Conservation (phyloP, 163 green algal species). For the Scenedesmus sp. region DNA sequence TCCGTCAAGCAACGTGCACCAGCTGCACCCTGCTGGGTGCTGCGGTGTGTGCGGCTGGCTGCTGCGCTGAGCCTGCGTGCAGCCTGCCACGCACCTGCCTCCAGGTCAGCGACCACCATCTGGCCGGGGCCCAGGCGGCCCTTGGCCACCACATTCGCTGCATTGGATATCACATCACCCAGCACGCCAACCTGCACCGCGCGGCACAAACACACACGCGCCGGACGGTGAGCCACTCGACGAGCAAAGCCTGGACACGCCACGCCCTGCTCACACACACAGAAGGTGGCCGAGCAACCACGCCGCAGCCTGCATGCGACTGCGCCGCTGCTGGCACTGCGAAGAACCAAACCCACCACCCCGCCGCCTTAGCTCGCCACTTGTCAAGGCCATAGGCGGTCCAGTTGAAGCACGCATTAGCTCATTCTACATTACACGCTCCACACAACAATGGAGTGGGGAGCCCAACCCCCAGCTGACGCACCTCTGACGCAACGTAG, state of each 20-base stretch:
- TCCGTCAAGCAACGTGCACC: neutral
- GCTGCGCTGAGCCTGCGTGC: constrained; percentile 8
- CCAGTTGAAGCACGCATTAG: too few relatives aligned
- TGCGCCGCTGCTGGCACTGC: too few relatives aligned
- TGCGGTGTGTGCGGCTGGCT: neutral
- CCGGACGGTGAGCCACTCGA: neutral
- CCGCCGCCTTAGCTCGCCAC: neutral
- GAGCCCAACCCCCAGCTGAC: too few relatives aligned
- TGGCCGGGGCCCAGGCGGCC: constrained; percentile 97
- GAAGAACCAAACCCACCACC: too few relatives aligned
- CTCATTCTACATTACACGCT: too few relatives aligned
- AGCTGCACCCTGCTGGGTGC: neutral
- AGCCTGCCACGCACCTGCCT: constrained; percentile 51
- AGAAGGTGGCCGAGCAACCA: too few relatives aligned
- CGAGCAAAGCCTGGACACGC: neutral
- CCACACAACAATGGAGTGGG: too few relatives aligned
- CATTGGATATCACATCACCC: constrained; percentile 89
- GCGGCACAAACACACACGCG: neutral
- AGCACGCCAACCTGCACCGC: constrained; percentile 87
- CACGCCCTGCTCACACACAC: too few relatives aligned
- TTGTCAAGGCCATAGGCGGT: too few relatives aligned
- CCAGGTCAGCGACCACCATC: constrained; percentile 96
- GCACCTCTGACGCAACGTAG: constrained; percentile 97
- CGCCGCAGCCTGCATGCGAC: too few relatives aligned
- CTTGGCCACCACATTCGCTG: constrained; percentile 91